Evolutionary conservation across 345 rosid genomes (phyloP).

Genomic region (Eutrema japonicum): DNA sequence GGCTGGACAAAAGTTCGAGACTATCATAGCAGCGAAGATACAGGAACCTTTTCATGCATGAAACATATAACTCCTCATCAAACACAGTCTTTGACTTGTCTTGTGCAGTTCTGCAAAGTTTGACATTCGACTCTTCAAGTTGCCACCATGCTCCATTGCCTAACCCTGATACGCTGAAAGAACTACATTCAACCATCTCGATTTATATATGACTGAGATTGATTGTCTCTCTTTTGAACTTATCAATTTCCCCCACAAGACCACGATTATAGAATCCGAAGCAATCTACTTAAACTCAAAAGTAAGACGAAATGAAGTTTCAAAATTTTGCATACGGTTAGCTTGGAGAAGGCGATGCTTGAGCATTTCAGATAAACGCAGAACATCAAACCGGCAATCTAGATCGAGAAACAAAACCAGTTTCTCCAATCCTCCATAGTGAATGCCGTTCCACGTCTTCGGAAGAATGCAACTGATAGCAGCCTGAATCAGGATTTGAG

Average conservation of each 20-base stretch:
- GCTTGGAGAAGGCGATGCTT: slow-evolving; percentile 55
- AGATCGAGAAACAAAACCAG: slow-evolving; percentile 65
- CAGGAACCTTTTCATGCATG: slow-evolving; percentile 67
- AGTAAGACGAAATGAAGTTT: background rate
- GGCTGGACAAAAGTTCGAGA: slow-evolving; percentile 65
- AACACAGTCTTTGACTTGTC: slow-evolving; percentile 24
- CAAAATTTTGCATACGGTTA: slow-evolving; percentile 23
- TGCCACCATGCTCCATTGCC: slow-evolving; percentile 40
- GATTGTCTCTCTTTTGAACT: background rate
- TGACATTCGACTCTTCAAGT: slow-evolving; percentile 33
- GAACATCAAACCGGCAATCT: slow-evolving; percentile 74
- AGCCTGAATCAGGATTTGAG: slow-evolving; percentile 68
- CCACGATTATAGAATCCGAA: background rate
- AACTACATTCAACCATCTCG: slow-evolving; percentile 24
- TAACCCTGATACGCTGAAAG: slow-evolving; percentile 36
- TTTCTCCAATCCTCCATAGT: slow-evolving; percentile 71
- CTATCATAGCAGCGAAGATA: slow-evolving; percentile 71
- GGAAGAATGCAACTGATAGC: slow-evolving; percentile 78
- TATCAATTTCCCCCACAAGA: background rate
- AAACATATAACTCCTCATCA: slow-evolving; percentile 56
- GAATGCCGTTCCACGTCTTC: slow-evolving; percentile 59
- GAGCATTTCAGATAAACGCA: slow-evolving; percentile 66
- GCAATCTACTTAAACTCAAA: background rate
- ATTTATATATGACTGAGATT: background rate
- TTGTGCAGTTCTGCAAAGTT: background rate